phyloP scores from a whole-genome alignment of 352 stramenopile genomes.

The Globisporangium splendens region DNA sequence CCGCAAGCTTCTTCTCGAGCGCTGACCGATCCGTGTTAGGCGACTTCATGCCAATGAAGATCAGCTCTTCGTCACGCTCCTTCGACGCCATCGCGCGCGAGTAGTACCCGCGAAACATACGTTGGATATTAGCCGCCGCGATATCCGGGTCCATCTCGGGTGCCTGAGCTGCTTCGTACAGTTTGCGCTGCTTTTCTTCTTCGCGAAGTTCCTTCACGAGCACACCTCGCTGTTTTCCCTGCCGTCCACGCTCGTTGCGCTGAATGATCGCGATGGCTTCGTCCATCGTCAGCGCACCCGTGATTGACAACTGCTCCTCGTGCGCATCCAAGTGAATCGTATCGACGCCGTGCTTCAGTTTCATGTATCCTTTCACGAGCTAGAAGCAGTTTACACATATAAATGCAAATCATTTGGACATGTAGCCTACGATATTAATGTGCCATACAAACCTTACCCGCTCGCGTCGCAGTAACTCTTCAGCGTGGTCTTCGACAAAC shows the following conservation, averaged over 20 bases:
- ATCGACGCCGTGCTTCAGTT: slow-evolving; percentile 85
- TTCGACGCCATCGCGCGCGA: slow-evolving; percentile 54
- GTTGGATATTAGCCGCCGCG: slow-evolving; percentile 89
- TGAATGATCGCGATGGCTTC: slow-evolving; percentile 90
- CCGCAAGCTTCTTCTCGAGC: slow-evolving; percentile 72
- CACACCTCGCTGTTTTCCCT: slow-evolving; percentile 82
- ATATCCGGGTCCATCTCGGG: slow-evolving; percentile 88
- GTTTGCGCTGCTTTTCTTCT: slow-evolving; percentile 76
- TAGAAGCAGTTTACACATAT: slow-evolving; percentile 8
- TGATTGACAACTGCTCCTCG: slow-evolving; percentile 35
- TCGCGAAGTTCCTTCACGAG: slow-evolving; percentile 83
- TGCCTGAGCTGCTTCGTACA: slow-evolving; percentile 68
- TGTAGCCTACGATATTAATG: too few relatives aligned
- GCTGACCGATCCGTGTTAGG: slow-evolving; percentile 45
- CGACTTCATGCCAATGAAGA: slow-evolving; percentile 94
- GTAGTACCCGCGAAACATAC: slow-evolving; percentile 85
- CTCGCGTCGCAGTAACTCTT: slow-evolving; percentile 66
- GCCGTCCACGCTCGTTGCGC: slow-evolving; percentile 86
- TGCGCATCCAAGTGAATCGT: slow-evolving; percentile 45
- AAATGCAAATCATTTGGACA: not conserved
- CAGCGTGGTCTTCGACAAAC: slow-evolving; percentile 83
- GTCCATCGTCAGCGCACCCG: slow-evolving; percentile 38
- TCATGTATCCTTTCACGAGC: slow-evolving; percentile 89
- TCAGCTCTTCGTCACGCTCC: slow-evolving; percentile 79
- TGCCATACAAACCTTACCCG: slow-evolving; percentile 16